Conservation (phyloP, 2,329 filamentous ascomycete genomes). For the Corynespora cassiicola region DNA sequence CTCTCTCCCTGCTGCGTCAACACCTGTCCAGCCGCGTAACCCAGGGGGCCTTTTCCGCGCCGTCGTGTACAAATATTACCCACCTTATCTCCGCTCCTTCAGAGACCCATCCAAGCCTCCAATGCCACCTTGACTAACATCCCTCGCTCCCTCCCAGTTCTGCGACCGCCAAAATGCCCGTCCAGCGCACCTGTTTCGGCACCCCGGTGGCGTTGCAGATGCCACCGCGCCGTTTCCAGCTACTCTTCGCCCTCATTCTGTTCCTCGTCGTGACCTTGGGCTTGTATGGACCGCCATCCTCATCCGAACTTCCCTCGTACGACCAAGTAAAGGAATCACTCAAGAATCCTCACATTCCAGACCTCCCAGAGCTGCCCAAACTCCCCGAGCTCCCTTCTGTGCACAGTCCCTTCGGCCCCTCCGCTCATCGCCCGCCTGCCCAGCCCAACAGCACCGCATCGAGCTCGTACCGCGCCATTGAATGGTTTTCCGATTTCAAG, state of each 20-base stretch:
- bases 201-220: slow-evolving; percentile 39
- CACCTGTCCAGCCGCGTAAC: too few species aligned
- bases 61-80: too few species aligned
- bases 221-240: slow-evolving; percentile 56
- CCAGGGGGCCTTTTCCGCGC: too few species aligned
- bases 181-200: slow-evolving; percentile 40
- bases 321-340: slow-evolving; percentile 44
- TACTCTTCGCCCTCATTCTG: slow-evolving; percentile 47
- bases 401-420: slow-evolving; percentile 71
- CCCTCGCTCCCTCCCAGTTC: slow-evolving; percentile 2
- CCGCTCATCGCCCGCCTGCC: slow-evolving; percentile 72
- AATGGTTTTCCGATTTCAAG: slow-evolving; percentile 88
- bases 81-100: too few species aligned
- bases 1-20: too few species aligned
- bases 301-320: slow-evolving; percentile 44
- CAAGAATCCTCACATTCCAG: slow-evolving; percentile 48
- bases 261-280: slow-evolving; percentile 40
- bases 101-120: too few species aligned
- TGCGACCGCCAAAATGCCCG: slow-evolving; percentile 32
- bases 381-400: slow-evolving; percentile 40
- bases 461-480: slow-evolving; percentile 65
- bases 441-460: slow-evolving; percentile 77
- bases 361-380: slow-evolving; percentile 35
- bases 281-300: slow-evolving; percentile 44
- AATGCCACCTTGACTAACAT: slow-evolving; percentile 13